phyloP scores from a whole-genome alignment of 306 rosid species.

The Fagus crenata region DNA sequence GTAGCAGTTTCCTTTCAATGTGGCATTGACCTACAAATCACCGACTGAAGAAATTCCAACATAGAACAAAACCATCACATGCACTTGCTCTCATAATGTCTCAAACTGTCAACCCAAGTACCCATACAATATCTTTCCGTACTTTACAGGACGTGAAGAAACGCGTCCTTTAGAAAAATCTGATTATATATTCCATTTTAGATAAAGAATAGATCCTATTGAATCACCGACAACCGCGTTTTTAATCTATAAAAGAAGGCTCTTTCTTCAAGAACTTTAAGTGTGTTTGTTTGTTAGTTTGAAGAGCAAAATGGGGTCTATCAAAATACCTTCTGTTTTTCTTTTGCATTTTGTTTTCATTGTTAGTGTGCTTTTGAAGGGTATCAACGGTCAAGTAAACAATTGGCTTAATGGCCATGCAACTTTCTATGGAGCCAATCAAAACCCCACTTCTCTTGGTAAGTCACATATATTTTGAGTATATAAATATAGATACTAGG shows the following conservation, averaged over 20 bases:
- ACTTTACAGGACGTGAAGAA: constrained; percentile 20
- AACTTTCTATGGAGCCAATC: constrained; percentile 78
- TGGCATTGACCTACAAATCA: constrained; percentile 10
- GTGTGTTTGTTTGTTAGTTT: constrained; percentile 23
- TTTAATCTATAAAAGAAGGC: constrained; percentile 41
- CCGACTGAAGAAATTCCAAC: constrained; percentile 19
- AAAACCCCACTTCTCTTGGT: constrained; percentile 71
- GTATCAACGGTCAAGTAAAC: constrained; percentile 36
- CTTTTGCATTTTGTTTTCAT: constrained; percentile 30
- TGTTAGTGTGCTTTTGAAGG: constrained; percentile 25
- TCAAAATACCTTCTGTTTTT: constrained; percentile 26
- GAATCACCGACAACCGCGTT: constrained; percentile 67
- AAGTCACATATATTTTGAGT: not conserved
- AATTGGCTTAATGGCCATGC: constrained; percentile 81
- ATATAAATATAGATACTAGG: not conserved
- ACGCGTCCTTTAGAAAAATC: constrained; percentile 24
- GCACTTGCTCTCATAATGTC: constrained; percentile 21
- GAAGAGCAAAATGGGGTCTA: constrained; percentile 37
- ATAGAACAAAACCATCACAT: constrained; percentile 26
- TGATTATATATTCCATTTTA: not conserved
- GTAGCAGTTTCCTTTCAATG: not conserved
- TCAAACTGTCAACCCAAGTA: not conserved
- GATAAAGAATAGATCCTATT: not conserved
- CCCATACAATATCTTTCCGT: not conserved
- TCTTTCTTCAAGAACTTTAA: constrained; percentile 12